Evolutionary conservation across 2,329 filamentous ascomycete genomes (phyloP).

Genomic region (Magnaporthiopsis rhizophila): DNA sequence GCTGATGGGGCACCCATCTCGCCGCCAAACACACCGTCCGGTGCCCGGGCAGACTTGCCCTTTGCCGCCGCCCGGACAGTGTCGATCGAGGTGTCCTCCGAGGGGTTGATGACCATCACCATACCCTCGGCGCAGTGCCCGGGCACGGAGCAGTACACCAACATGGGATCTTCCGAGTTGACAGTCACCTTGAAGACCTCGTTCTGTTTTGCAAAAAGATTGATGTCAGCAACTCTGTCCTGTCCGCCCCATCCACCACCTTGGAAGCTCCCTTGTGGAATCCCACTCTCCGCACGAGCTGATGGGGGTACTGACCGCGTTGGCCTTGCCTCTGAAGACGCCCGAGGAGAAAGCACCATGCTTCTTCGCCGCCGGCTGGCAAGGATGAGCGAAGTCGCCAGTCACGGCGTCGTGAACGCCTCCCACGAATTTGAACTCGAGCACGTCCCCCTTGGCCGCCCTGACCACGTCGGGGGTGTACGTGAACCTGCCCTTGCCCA

Average conservation of each 20-base stretch:
- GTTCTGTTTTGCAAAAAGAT: background rate
- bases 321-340: background rate
- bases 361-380: slow-evolving; percentile 27
- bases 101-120: slow-evolving; percentile 14
- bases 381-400: slow-evolving; percentile 39
- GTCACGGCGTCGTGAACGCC: slow-evolving; percentile 42
- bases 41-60: slow-evolving; percentile 9
- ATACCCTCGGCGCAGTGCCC: slow-evolving; percentile 15
- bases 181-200: slow-evolving; percentile 12
- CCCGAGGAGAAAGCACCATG: slow-evolving; percentile 8
- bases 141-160: slow-evolving; percentile 15
- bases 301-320: background rate
- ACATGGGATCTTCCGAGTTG: slow-evolving; percentile 12
- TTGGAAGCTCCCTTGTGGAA: too few relatives aligned
- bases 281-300: background rate
- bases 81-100: slow-evolving; percentile 6
- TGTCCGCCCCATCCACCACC: too few relatives aligned
- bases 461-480: slow-evolving; percentile 36
- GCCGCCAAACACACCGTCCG: slow-evolving; percentile 9
- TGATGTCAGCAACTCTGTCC: background rate
- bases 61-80: slow-evolving; percentile 8
- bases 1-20: background rate
- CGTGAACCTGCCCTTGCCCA: slow-evolving; percentile 29
- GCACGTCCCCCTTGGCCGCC: slow-evolving; percentile 31
- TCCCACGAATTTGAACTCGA: slow-evolving; percentile 46